Evolutionary conservation across 2,329 filamentous ascomycete species (phyloP).

Genomic region (Alternaria hordeiaustralica): DNA sequence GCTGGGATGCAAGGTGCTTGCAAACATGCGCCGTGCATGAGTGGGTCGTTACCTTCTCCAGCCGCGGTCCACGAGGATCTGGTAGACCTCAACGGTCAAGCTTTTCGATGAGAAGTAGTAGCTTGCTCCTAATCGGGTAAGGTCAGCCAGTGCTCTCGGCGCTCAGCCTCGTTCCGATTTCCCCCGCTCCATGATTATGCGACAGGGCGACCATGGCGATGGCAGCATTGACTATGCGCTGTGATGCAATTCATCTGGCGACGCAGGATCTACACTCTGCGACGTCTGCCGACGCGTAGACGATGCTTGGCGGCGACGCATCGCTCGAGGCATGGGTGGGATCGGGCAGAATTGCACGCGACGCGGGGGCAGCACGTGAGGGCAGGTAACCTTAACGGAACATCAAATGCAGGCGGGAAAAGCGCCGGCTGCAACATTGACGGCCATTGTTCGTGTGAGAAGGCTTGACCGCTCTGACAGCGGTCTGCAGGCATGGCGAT

Average conservation of each 20-base stretch:
- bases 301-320: conserved; percentile 24
- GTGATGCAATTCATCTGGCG: neutral
- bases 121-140: conserved; percentile 66
- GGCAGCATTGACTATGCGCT: neutral
- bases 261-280: neutral
- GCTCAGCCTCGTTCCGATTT: conserved; percentile 12
- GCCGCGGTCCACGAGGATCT: conserved; percentile 73
- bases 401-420: conserved; percentile 25
- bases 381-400: conserved; percentile 35
- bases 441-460: conserved; percentile 4
- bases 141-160: conserved; percentile 22
- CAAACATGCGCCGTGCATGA: conserved; percentile 2
- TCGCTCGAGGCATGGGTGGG: conserved; percentile 12
- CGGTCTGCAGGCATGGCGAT: conserved; percentile 29
- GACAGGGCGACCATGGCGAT: neutral
- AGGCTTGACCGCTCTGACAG: conserved; percentile 17
- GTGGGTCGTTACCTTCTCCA: conserved; percentile 71
- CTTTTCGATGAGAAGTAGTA: conserved; percentile 72
- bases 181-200: conserved; percentile 2
- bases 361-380: conserved; percentile 33
- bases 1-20: conserved; percentile 7
- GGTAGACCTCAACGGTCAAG: conserved; percentile 71
- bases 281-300: conserved; percentile 1
- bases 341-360: conserved; percentile 15
- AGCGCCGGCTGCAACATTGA: conserved; percentile 11